Base-by-base conservation (phyloP, 2,329 filamentous ascomycete species). In the Paraphoma sp. region DNA sequence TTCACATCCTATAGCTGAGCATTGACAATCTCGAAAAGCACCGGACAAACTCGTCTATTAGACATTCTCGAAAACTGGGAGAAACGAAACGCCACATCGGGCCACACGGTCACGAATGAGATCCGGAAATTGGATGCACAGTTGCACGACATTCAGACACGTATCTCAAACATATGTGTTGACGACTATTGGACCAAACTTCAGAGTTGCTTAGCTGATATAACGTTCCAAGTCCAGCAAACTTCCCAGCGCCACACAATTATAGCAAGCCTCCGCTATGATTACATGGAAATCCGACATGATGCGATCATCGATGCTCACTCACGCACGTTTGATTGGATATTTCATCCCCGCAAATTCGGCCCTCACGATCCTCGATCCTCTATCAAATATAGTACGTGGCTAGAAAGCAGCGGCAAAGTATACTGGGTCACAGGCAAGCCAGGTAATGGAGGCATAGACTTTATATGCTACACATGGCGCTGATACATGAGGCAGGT, bases 401-500 rank as follows among this genome's bases (percentile, higher is more conserved):
- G 59, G 59, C 33, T 62, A 18, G 17, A 38, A 16, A 3, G 31
- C 5, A 48, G 48, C 1, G 28, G 30, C 11, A 53, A 51, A 4
- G 48, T 56, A 9, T 53, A 50, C 30, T 80, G 78, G 74, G 74
- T 82, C 12, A 73, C 70, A 33, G 81, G 80, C 1, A 82, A 80
- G 42, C 76, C 79, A 1, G 80, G 54, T 53, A 36, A 36, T 10
- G 3, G 33, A 36, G 33, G 3, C 14, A 3, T 36, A 7, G 33
- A 3, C 33, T 36, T 36, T 11, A 4, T 4, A 16, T 30, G 2
- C 6, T 3, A 1, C 33, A 6, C 33, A 36, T 7, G 9, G 7
- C 3, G 5, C 23, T 23, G 23, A 23, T 23, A 5, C 23, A 23
- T 23, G 5, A 23, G 23, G 23, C 33, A 48, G 46, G 80, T 14